Base-by-base conservation (phyloP, 495 filamentous ascomycete genomes). In the Aspergillus haitiensis region DNA sequence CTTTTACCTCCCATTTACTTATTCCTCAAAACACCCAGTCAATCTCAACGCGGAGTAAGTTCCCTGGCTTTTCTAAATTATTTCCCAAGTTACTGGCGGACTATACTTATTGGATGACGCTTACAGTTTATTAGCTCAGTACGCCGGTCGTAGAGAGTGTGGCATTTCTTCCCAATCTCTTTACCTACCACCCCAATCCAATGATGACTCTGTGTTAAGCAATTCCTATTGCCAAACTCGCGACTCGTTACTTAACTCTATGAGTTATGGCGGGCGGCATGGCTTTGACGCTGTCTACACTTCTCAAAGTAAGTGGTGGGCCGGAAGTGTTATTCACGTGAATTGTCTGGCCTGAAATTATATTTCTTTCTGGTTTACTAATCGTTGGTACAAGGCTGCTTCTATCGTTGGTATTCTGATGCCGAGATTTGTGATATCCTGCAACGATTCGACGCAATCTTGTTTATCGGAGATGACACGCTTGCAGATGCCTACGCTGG, bases 341-440 rank as follows among this genome's bases (percentile, higher is more conserved):
- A 35, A 33, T 16, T 27, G 0, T 31, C 31, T n/a, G 15, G 11
- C n/a, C 7, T 33, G 12, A 27, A 31, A 12, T 13, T 6, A 13
- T 18, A 9, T 32, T 37, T 42, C 6, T 3, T 34, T 33, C 36
- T 56, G 33, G 45, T 32, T 48, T 40, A 16, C 59, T 64, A 37
- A 67, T 55, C 46, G 16, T 18, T 18, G 9, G 8, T 31, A 34
- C 3, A 42, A 72, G 76, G 71, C 39, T 82, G 78, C 55, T 73
- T 72, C 37, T 80, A 78, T 60, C 76, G 67, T 21, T 81, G 80
- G 80, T 82, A 74, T 56, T 67, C 72, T 12, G 67, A 68, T 15
- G 18, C 64, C 9, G 77, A 83, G 46, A 75, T 78, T 35, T 81
- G 80, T 63, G 77, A 79, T 67, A 78, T 81, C 15, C 70, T 82